Evolutionary conservation across 169 alveolate species (phyloP).

Genomic region (Cryptosporidium sp.): DNA sequence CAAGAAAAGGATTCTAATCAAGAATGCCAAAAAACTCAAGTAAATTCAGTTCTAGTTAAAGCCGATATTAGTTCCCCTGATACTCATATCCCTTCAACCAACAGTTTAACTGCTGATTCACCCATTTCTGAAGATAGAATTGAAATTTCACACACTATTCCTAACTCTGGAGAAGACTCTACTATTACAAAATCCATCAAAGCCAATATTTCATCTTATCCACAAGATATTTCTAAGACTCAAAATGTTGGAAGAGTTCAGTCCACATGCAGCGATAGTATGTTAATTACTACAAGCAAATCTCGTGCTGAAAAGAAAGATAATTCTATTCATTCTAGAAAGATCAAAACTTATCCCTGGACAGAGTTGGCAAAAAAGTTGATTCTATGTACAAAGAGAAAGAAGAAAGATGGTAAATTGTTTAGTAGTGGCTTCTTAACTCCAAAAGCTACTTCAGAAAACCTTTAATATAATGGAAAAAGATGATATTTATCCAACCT

Average conservation of each 20-base stretch:
- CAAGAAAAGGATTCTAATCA: neutral
- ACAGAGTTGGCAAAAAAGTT: slow-evolving; percentile 65
- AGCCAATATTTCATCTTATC: slow-evolving; percentile 12
- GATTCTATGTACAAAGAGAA: slow-evolving; percentile 69
- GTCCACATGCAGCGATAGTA: slow-evolving; percentile 65
- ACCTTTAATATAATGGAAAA: neutral
- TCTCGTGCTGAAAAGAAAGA: slow-evolving; percentile 15
- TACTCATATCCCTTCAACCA: slow-evolving; percentile 68
- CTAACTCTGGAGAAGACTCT: slow-evolving; percentile 17
- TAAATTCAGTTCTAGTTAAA: slow-evolving; percentile 1
- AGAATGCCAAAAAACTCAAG: neutral
- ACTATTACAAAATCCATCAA: slow-evolving; percentile 5
- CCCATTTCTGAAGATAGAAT: slow-evolving; percentile 54
- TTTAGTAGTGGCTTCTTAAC: slow-evolving; percentile 27
- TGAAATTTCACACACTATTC: slow-evolving; percentile 17
- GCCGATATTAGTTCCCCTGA: slow-evolving; percentile 60
- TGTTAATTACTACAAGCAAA: slow-evolving; percentile 28
- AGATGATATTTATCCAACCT: neutral
- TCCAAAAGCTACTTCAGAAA: slow-evolving; percentile 40
- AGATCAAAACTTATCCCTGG: slow-evolving; percentile 73
- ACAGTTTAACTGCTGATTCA: slow-evolving; percentile 67
- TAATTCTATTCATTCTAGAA: slow-evolving; percentile 34
- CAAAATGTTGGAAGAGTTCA: slow-evolving; percentile 25
- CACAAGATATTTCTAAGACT: neutral
- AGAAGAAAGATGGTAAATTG: slow-evolving; percentile 57